These are phyloP conservation scores for Fusarium sororula DNA, from an alignment of 2,329 filamentous ascomycete genomes.

Conservation along the genomic window DNA sequence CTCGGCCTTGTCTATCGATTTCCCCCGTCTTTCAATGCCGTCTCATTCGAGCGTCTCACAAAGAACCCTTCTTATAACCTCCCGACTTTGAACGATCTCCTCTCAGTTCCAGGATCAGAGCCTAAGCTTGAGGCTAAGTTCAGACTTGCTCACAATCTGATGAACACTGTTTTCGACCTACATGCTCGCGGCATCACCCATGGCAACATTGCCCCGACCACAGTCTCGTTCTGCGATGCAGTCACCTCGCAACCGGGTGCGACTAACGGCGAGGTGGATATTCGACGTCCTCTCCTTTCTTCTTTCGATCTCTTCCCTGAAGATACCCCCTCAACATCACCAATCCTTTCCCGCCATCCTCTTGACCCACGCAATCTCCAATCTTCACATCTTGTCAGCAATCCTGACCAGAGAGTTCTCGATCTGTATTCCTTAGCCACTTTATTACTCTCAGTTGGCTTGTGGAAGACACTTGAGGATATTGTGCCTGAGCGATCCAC, in stretches of 20 bases:
- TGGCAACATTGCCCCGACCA: constrained; percentile 73
- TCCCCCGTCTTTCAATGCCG: constrained; percentile 69
- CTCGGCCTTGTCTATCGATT: constrained; percentile 81
- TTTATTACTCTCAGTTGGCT: constrained; percentile 76
- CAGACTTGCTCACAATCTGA: constrained; percentile 75
- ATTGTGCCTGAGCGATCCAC: constrained; percentile 56
- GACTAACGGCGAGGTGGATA: constrained; percentile 62
- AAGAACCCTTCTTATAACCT: constrained; percentile 61
- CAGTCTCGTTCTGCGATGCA: constrained; percentile 71
- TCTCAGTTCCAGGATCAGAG: constrained; percentile 62
- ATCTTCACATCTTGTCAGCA: constrained; percentile 58
- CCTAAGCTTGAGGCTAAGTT: constrained; percentile 81
- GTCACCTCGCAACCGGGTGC: constrained; percentile 53
- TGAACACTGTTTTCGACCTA: constrained; percentile 77
- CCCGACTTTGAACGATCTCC: constrained; percentile 63
- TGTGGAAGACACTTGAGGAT: constrained; percentile 75
- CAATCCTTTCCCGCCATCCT: constrained; percentile 65
- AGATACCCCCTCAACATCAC: constrained; percentile 24
- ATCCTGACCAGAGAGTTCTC: constrained; percentile 65
- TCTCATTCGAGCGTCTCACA: constrained; percentile 62
- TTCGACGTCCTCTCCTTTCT: constrained; percentile 74
- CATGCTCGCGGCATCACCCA: constrained; percentile 76
- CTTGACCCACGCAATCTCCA: constrained; percentile 65
- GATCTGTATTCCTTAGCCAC: constrained; percentile 80
- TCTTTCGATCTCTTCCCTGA: constrained; percentile 76